phyloP scores from a whole-genome alignment of 441 rosid species.

The Capsella rubella region DNA sequence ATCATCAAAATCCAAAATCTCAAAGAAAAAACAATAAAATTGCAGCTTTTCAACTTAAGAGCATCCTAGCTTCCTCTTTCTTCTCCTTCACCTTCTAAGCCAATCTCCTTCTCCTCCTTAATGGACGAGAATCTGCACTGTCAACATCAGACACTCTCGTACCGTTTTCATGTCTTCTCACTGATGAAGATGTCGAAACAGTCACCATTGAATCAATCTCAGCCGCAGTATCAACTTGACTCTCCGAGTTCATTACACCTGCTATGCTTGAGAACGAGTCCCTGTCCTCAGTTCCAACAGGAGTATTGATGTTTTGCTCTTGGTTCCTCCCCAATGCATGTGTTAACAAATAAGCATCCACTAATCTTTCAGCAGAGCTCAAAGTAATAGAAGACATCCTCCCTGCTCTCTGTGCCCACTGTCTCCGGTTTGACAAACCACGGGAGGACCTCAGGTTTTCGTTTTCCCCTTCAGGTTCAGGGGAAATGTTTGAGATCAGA shows the following conservation, averaged over 20 bases:
- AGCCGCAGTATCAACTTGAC: conserved; percentile 75
- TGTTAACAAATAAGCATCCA: conserved; percentile 57
- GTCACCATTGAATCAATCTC: conserved; percentile 80
- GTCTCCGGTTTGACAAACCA: conserved; percentile 51
- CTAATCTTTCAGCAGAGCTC: conserved; percentile 56
- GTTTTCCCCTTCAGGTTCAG: conserved; percentile 51
- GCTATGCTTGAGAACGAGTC: conserved; percentile 81
- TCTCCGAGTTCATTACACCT: conserved; percentile 78
- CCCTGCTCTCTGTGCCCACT: conserved; percentile 38
- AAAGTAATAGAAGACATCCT: conserved; percentile 34
- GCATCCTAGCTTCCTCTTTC: conserved; percentile 14
- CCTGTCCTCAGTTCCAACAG: conserved; percentile 75
- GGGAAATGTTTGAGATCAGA: conserved; percentile 46
- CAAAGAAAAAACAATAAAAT: not conserved
- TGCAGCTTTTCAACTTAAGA: conserved; percentile 2
- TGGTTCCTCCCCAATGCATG: conserved; percentile 55
- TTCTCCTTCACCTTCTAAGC: conserved; percentile 44
- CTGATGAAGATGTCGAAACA: conserved; percentile 70
- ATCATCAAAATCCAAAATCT: conserved; percentile 17
- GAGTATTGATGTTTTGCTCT: conserved; percentile 50
- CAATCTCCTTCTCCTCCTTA: conserved; percentile 60
- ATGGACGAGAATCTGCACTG: conserved; percentile 80
- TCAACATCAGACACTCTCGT: conserved; percentile 72
- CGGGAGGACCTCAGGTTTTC: conserved; percentile 48
- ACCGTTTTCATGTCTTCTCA: conserved; percentile 71